Percentiles rank a stretch among this genome's conserved stretches.
phyloP scores from a whole-genome alignment of 169 alveolate genomes.

The Eimeria tenella region DNA sequence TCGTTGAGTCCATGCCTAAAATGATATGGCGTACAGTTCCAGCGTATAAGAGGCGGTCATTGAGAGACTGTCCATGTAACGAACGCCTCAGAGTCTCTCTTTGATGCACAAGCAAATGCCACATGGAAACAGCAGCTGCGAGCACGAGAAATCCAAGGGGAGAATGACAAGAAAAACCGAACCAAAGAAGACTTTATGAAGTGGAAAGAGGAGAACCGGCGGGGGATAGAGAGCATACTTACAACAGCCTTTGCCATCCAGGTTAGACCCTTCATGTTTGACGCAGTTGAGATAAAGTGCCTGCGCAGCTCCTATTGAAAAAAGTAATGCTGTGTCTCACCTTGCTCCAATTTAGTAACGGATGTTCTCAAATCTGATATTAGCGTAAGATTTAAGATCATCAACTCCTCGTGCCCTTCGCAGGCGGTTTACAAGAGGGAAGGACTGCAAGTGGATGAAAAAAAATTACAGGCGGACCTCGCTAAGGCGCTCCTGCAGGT shows the following conservation, averaged over 20 bases:
- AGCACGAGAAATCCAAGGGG: constrained; percentile 32
- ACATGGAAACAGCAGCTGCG: constrained; percentile 38
- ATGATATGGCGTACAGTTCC: too few species aligned
- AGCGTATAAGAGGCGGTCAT: too few species aligned
- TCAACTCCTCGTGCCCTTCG: background rate
- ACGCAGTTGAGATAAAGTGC: background rate
- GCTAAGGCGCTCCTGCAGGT: constrained; percentile 34
- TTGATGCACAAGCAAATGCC: constrained; percentile 12
- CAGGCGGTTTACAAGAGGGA: constrained; percentile 6
- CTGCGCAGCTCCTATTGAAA: background rate
- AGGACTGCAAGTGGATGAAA: constrained; percentile 24
- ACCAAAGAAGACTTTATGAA: constrained; percentile 1
- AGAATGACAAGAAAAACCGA: background rate
- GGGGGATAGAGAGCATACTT: constrained; percentile 1
- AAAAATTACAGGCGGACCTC: background rate
- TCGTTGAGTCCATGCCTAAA: too few species aligned
- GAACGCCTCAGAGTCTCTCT: background rate
- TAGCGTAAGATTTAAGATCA: background rate
- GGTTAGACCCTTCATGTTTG: background rate
- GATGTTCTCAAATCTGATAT: too few species aligned
- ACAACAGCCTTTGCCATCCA: constrained; percentile 25
- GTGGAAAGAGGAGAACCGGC: constrained; percentile 34
- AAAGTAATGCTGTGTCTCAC: too few species aligned
- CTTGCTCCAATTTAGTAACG: too few species aligned
- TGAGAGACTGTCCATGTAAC: too few species aligned